Conservation (phyloP, 331 rosid genomes). For the Prunus yedoensis region DNA sequence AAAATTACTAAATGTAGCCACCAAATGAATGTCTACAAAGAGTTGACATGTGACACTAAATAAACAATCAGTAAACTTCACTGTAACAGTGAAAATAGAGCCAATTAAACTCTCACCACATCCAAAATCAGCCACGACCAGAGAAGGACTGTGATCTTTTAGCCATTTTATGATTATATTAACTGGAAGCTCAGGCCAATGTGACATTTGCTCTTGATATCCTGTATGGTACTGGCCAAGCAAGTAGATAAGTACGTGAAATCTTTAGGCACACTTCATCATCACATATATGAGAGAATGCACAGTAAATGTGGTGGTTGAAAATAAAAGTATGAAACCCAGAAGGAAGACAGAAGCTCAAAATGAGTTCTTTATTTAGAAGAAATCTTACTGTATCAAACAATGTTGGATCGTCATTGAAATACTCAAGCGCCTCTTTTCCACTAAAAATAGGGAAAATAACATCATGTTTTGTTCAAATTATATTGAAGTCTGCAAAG, state of each 20-base stretch:
- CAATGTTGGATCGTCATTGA: slow-evolving; percentile 64
- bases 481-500: background rate
- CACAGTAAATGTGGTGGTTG: background rate
- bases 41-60: background rate
- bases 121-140: slow-evolving; percentile 93
- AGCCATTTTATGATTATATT: slow-evolving; percentile 79
- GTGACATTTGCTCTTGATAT: slow-evolving; percentile 85
- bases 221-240: slow-evolving; percentile 88
- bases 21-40: background rate
- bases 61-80: background rate
- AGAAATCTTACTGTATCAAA: slow-evolving; percentile 62
- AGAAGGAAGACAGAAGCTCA: background rate
- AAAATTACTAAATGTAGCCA: background rate
- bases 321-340: background rate
- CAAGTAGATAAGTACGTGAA: slow-evolving; percentile 34
- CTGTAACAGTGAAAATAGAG: background rate
- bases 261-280: background rate
- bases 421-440: slow-evolving; percentile 82
- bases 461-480: slow-evolving; percentile 1
- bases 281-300: background rate
- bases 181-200: slow-evolving; percentile 92
- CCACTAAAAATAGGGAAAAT: slow-evolving; percentile 43
- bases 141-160: slow-evolving; percentile 62
- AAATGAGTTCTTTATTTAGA: background rate
- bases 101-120: slow-evolving; percentile 63